Conservation (phyloP, 2,329 filamentous ascomycete genomes). For the Dothistroma pini region DNA sequence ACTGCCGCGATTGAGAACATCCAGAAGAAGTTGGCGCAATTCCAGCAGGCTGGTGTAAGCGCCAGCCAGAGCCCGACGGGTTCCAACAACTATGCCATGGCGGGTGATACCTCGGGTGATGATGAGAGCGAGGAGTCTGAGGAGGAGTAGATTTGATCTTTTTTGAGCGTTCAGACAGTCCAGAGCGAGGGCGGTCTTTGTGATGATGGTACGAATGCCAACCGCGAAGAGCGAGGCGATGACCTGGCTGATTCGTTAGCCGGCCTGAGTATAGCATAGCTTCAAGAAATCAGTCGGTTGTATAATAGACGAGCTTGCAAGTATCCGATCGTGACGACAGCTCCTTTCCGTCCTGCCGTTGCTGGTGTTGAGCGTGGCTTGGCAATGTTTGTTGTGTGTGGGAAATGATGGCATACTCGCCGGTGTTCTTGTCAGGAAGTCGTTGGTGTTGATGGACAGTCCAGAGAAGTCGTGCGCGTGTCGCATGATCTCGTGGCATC, state of each 20-base stretch:
- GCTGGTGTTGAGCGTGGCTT: background rate
- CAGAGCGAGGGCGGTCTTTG: conserved; percentile 4
- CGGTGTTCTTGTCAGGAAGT: background rate
- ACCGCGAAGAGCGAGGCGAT: conserved; percentile 1
- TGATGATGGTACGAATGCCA: conserved; percentile 2
- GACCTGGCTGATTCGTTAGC: conserved; percentile 1
- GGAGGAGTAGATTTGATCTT: conserved; percentile 31
- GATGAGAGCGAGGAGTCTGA: conserved; percentile 37
- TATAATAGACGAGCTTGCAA: background rate
- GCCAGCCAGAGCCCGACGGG: conserved; percentile 24
- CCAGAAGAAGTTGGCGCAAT: conserved; percentile 52
- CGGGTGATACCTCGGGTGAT: conserved; percentile 27
- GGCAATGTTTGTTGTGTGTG: background rate
- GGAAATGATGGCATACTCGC: background rate
- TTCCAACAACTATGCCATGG: conserved; percentile 16
- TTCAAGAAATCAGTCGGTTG: background rate
- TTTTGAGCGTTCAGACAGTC: background rate
- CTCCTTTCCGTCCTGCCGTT: background rate
- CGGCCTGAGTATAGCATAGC: conserved; percentile 1
- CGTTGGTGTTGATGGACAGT: background rate
- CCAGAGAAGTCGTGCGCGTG: background rate
- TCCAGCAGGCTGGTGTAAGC: conserved; percentile 23
- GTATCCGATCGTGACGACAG: background rate
- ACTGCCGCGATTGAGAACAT: conserved; percentile 64
- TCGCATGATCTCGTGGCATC: background rate